Evolutionary conservation across 257 asterid species (phyloP), one percentile per base, ranked within the genome.

Genomic region (Salvia miltiorrhiza): DNA sequence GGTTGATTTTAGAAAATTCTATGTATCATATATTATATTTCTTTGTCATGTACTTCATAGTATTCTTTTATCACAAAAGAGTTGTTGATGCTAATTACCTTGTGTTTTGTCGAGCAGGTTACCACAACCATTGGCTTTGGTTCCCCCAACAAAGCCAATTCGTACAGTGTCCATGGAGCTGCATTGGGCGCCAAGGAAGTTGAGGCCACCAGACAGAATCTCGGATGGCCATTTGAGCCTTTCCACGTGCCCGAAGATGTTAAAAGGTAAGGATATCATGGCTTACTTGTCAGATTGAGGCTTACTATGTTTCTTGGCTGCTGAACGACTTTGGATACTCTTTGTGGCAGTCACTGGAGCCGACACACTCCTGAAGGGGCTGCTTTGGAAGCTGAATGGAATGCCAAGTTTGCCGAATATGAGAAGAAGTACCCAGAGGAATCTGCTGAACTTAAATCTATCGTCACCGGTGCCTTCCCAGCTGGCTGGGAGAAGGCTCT

Each of bases 151-250:
- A 89, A 89, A 81, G 81, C 96, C 53, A 89, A 89, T 83, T 81
- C 88, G 21, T 87, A 89, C 85, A 89, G 96, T 80, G 96, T 87
- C 66, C 96, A 89, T 71, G 96, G 96, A 77, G 69, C 79, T 73
- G 96, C 96, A 37, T 76, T 89, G 84, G 96, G 96, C 55, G 82
- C 93, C 75, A 88, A 88, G 86, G 99, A 93, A 83, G 99, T 93
- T 32, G 97, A 93, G 48, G 99, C 99, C 78, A 93, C 99, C n/a
- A 85, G 99, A 70, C 74, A 81, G 71, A 90, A 87, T 72, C 97
- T 93, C 54, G 95, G 87, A 65, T 93, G 99, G 99, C 96, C 99
- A 65, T 80, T 69, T 63, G 99, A 93, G 86, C 83, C 81, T 45
- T 80, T 81, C 83, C 82, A 78, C 39, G 97, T 93, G 58, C 99